Evolutionary conservation across 2,329 filamentous ascomycete genomes (phyloP).

Genomic region (Cordyceps militaris): DNA sequence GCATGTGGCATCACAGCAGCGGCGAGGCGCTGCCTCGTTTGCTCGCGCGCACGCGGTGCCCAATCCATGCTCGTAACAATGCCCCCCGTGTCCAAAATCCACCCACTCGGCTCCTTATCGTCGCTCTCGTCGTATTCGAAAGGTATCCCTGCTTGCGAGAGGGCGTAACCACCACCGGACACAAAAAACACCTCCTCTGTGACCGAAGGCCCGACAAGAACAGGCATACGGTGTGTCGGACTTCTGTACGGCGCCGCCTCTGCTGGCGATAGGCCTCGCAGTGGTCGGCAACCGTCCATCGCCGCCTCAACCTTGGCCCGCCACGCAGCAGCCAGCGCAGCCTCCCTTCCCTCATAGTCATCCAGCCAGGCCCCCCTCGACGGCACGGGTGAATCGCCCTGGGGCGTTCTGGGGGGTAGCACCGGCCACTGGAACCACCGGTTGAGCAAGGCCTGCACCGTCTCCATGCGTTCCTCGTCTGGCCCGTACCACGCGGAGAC

Average conservation of each 20-base stretch:
- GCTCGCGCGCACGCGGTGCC: conserved; percentile 33
- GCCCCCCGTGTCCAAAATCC: conserved; percentile 49
- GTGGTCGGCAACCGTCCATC: background rate
- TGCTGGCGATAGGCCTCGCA: conserved; percentile 17
- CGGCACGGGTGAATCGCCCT: conserved; percentile 21
- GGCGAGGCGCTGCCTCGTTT: conserved; percentile 40
- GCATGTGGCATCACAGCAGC: conserved; percentile 43
- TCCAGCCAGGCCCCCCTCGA: conserved; percentile 35
- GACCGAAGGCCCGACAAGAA: conserved; percentile 27
- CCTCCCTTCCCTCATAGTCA: conserved; percentile 29
- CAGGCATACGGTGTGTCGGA: conserved; percentile 22
- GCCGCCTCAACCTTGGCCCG: conserved; percentile 19
- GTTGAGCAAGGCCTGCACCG: conserved; percentile 31
- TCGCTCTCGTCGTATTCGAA: conserved; percentile 20
- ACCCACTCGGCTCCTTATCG: conserved; percentile 33
- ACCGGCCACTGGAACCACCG: conserved; percentile 36
- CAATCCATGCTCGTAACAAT: conserved; percentile 47
- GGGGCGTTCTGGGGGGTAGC: conserved; percentile 27
- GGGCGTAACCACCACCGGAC: conserved; percentile 20
- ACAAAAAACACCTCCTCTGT: conserved; percentile 24
- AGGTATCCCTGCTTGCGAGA: conserved; percentile 26
- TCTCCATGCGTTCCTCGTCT: conserved; percentile 26
- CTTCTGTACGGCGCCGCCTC: conserved; percentile 24
- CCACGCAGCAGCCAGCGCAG: conserved; percentile 25
- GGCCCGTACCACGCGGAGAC: conserved; percentile 38